A percentile compares a stretch with the other conserved stretches of the same genome.
These are phyloP conservation scores for Globisporangium abappressorium DNA, from an alignment of 352 stramenopile species.

Conservation along the genomic window DNA sequence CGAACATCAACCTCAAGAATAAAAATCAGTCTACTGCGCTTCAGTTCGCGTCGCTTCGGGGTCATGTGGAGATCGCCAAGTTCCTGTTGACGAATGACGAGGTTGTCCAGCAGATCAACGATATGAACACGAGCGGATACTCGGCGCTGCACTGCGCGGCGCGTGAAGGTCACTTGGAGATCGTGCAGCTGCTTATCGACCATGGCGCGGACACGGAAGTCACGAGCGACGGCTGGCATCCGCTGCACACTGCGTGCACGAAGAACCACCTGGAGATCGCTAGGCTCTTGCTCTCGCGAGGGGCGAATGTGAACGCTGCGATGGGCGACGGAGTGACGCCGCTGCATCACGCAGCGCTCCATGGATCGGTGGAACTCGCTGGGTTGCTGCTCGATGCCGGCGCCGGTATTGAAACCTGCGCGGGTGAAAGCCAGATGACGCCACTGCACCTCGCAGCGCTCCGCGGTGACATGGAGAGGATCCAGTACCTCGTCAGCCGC, in stretches of 20 bases:
- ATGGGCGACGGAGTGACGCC: conserved; percentile 10
- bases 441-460: conserved; percentile 13
- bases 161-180: background rate
- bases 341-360: conserved; percentile 6
- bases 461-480: conserved; percentile 7
- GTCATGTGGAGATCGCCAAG: background rate
- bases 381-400: conserved; percentile 4
- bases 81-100: conserved; percentile 1
- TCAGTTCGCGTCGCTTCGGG: conserved; percentile 1
- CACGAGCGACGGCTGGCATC: conserved; percentile 13
- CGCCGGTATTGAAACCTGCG: background rate
- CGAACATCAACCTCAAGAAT: background rate
- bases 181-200: conserved; percentile 10
- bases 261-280: conserved; percentile 9
- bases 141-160: conserved; percentile 12
- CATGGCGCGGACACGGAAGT: conserved; percentile 6
- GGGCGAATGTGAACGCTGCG: conserved; percentile 5
- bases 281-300: conserved; percentile 7
- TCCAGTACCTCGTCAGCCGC: conserved; percentile 10
- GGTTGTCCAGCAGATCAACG: background rate
- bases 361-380: conserved; percentile 2
- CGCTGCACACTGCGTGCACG: conserved; percentile 10
- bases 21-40: conserved; percentile 9
- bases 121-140: conserved; percentile 12
- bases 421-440: conserved; percentile 7